A percentile compares a stretch with the other conserved stretches of the same genome.
Evolutionary conservation across 169 alveolate species (phyloP).

Genomic region (Eimeria nieschulzi): DNA sequence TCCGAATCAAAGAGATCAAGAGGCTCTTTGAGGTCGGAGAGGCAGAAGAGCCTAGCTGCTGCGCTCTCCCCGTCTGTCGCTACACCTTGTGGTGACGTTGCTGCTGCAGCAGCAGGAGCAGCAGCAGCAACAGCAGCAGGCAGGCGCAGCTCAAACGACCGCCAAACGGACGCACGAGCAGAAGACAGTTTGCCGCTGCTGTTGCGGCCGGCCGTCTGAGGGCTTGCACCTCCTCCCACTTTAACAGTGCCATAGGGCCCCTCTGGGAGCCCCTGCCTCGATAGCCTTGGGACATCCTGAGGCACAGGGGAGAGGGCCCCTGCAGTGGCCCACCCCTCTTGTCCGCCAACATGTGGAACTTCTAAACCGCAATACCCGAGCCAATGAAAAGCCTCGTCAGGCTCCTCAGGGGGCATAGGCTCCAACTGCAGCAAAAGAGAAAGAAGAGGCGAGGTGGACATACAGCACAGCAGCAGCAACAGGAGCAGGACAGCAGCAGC

Average conservation of each 20-base stretch:
- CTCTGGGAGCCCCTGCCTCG: conserved; percentile 12
- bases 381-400: conserved; percentile 56
- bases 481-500: conserved; percentile 3
- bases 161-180: conserved; percentile 17
- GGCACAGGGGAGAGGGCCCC: neutral
- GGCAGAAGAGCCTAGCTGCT: conserved; percentile 43
- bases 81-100: neutral
- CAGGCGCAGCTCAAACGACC: conserved; percentile 3
- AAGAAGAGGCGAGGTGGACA: neutral
- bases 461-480: neutral
- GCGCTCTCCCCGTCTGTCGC: neutral
- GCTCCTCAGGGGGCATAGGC: conserved; percentile 32
- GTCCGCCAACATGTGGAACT: conserved; percentile 8
- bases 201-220: conserved; percentile 1
- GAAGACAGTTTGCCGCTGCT: conserved; percentile 32
- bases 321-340: neutral
- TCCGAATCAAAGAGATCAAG: conserved; percentile 47
- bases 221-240: neutral
- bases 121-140: conserved; percentile 7
- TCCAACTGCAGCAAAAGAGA: conserved; percentile 24
- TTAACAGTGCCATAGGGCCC: neutral
- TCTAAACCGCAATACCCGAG: conserved; percentile 51
- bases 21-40: conserved; percentile 31
- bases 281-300: neutral
- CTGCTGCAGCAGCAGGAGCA: neutral